Conservation (phyloP, 129 eudicot species). For the Glebionis coronaria region DNA sequence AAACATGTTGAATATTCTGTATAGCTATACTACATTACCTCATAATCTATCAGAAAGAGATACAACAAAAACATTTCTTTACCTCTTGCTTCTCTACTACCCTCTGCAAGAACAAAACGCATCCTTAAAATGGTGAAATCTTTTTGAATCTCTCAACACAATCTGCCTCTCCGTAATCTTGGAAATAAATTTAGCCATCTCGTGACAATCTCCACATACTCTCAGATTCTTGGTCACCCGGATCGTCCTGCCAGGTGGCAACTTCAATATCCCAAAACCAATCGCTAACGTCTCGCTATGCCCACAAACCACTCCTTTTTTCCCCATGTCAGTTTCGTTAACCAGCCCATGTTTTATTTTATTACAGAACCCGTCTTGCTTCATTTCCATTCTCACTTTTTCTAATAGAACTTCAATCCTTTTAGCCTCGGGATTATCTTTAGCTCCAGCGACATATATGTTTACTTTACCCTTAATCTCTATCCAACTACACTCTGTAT, state of each 20-base stretch:
- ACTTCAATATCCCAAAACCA: conserved; percentile 53
- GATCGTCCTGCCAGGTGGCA: conserved; percentile 48
- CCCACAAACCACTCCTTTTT: conserved; percentile 51
- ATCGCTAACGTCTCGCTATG: conserved; percentile 68
- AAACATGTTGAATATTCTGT: neutral
- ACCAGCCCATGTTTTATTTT: conserved; percentile 32
- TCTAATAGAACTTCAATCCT: conserved; percentile 35
- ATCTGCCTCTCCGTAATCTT: conserved; percentile 51
- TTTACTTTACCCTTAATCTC: conserved; percentile 53
- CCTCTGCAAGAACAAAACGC: conserved; percentile 76
- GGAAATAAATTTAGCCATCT: conserved; percentile 61
- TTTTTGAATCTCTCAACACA: conserved; percentile 54
- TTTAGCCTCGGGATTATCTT: conserved; percentile 39
- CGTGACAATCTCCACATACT: conserved; percentile 65
- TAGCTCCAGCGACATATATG: conserved; percentile 45
- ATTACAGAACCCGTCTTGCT: conserved; percentile 33
- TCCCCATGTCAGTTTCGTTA: conserved; percentile 43
- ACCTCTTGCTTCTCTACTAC: conserved; percentile 35
- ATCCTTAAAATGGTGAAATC: conserved; percentile 73
- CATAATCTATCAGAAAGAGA: neutral
- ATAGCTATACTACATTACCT: neutral
- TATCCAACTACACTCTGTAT: conserved; percentile 63
- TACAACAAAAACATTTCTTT: neutral
- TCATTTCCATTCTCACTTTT: conserved; percentile 38
- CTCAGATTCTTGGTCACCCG: conserved; percentile 57